phyloP scores from a whole-genome alignment of 768 basidiomycete species.

The Lyophyllum shimeji region DNA sequence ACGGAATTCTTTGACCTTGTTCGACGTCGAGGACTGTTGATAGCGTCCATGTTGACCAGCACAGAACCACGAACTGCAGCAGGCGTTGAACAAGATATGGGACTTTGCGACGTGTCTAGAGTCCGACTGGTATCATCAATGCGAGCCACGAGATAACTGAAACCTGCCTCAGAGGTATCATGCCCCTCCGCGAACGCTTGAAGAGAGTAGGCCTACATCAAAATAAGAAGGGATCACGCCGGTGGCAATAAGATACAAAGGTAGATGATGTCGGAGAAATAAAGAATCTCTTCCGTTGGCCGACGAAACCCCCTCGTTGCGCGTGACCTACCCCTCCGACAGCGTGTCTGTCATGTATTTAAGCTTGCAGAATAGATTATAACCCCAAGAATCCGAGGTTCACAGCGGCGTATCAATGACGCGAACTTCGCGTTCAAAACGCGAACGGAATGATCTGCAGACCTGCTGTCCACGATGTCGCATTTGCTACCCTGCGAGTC shows the following conservation, averaged over 20 bases:
- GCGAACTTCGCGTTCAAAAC: not conserved
- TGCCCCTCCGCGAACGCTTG: not conserved
- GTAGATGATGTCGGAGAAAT: not conserved
- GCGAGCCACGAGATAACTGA: too few species aligned
- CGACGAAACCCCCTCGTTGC: slow-evolving; percentile 1
- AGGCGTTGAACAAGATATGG: not conserved
- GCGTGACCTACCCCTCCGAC: not conserved
- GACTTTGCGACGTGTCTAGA: not conserved
- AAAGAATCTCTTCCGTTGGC: not conserved
- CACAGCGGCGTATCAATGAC: not conserved
- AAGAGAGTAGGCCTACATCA: not conserved
- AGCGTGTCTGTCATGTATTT: not conserved
- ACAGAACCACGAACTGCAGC: not conserved
- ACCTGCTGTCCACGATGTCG: not conserved
- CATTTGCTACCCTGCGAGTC: not conserved
- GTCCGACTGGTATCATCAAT: not conserved
- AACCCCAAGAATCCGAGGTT: not conserved
- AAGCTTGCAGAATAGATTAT: not conserved
- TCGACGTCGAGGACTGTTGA: not conserved
- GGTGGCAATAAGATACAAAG: too few species aligned
- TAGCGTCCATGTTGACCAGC: not conserved
- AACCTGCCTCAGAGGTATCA: not conserved
- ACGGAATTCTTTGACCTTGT: not conserved
- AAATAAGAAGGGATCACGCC: not conserved
- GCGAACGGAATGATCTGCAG: not conserved